Base-by-base conservation (phyloP, 2,329 filamentous ascomycete species). In the Waltergamsia citrina region DNA sequence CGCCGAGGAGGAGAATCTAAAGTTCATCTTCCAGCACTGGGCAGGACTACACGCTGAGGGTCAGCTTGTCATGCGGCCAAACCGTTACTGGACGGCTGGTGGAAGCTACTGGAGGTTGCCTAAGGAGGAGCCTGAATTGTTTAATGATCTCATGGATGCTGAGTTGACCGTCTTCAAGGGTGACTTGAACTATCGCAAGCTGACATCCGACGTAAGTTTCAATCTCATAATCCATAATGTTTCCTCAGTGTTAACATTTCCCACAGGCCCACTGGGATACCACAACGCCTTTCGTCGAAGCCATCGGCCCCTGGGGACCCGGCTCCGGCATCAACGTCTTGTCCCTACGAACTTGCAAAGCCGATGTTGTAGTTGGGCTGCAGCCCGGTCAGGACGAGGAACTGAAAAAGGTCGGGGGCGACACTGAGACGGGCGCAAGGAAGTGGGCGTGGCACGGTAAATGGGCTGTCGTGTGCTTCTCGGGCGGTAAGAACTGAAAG, bases 371-470 rank as follows among this genome's bases (percentile, higher is more conserved):
- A 0, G 92, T 95, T 18, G 90, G 87, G 0, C 66, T 98, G n/a
- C 70, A 78, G 11, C 57, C 76, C 7, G 88, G 90, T 6, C 74
- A 81, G 52, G 92, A 98, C 50, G 87, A 95, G 61, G 75, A 79
- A 53, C 64, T 96, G 34, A 77, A 71, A 44, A 65, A 71, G 7
- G 70, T 62, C 34, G 84, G 82, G 4, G 83, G 79, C 12, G 78
- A 85, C 40, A 62, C 72, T 43, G 57, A 86, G 40, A 62, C 72
- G 43, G 57, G 81, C 55, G 71, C 76, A 17, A 71, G 92, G 36
- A 83, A 85, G 56, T 96, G 90, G 90, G 88, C 86, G 1, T 96
- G 88, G 88, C 83, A 76, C 50, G 90, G 90, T 27, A 95, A 95
- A 59, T 96, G 85, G 84, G 90, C 90, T 6, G 86, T 96, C n/a